Base-by-base conservation (phyloP, 805 yeast species). In the Saccharomycopsis sp. region DNA sequence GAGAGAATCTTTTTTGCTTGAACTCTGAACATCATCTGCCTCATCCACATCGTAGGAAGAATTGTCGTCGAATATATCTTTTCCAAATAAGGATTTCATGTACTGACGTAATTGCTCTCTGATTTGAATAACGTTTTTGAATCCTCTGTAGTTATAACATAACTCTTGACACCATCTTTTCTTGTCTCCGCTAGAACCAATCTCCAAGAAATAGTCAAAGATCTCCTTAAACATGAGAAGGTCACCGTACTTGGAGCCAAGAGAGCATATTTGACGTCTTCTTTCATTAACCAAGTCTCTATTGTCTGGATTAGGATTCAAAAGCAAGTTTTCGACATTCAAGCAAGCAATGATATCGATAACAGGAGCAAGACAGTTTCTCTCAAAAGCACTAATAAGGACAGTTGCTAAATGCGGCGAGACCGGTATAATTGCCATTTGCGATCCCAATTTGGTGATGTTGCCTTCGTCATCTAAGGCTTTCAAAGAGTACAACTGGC, bases 321-420 rank as follows among this genome's bases (percentile, higher is more conserved):
- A 67, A 24, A 94, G 70, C 65, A 94, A 75, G 67, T 92, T 94
- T 64, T 92, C 97, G 3, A 94, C 97, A 15, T 97, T 89, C 23
- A 94, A 76, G 71, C 98, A 92, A 0, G 98, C 83, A 1, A 89
- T 95, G 55, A 94, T 89, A 67, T 92, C 98, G 24, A 92, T 77
- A 1, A 89, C 96, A 1, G 85, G 81, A 1, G 73, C 72, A 3
- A 90, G 71, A 52, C 87, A 83, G 1, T 73, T 76, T 24, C 66
- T 63, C 51, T 81, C 83, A 59, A 78, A 72, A 0, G 97, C 96
- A 24, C 80, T 76, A 34, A 94, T 74, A 56, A 94, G 74, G 7
- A 92, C 97, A 0, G 91, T 90, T 2, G 96, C 87, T 51, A 94
- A 75, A 66, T 89, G 94, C 0, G 99, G 98, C n/a, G 91, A 87